Conservation (phyloP, 352 stramenopile species). For the Phytophthora tentaculata region DNA sequence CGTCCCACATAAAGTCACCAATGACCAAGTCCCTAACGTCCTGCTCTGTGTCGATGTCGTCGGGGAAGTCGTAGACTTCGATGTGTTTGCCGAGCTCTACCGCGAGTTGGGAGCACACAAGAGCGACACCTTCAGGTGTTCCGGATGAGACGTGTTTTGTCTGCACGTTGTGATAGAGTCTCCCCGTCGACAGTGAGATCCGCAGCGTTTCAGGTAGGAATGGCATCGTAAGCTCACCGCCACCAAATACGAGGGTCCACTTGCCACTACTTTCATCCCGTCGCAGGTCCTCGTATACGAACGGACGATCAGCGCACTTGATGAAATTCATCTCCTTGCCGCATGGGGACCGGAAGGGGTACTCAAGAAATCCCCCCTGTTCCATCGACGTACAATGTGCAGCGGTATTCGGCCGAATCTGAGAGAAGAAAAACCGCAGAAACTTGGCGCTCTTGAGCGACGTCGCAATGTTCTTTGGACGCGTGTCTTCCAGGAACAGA, state of each 20-base stretch:
- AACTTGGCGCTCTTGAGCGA: constrained; percentile 87
- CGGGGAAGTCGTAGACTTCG: constrained; percentile 46
- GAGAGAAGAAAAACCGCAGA: constrained; percentile 82
- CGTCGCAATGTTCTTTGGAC: constrained; percentile 87
- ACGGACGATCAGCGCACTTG: constrained; percentile 81
- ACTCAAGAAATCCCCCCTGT: constrained; percentile 60
- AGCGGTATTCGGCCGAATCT: constrained; percentile 52
- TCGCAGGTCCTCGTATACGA: constrained; percentile 76
- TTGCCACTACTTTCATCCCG: constrained; percentile 18
- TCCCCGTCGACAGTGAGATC: constrained; percentile 69
- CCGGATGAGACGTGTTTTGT: constrained; percentile 52
- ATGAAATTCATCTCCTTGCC: constrained; percentile 90
- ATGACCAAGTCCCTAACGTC: constrained; percentile 29
- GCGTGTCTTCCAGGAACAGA: constrained; percentile 80
- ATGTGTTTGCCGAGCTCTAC: constrained; percentile 73
- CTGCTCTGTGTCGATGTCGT: constrained; percentile 15
- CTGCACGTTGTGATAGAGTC: constrained; percentile 73
- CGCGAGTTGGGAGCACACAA: constrained; percentile 77
- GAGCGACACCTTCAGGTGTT: constrained; percentile 44
- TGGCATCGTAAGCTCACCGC: constrained; percentile 57
- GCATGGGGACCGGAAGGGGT: constrained; percentile 75
- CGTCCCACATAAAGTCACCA: constrained; percentile 66
- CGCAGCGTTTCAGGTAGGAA: constrained; percentile 62
- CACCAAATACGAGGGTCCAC: constrained; percentile 63
- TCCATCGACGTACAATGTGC: constrained; percentile 24